Conservation (phyloP, 1,139 yeast genomes). For the Geotrichum siamense region DNA sequence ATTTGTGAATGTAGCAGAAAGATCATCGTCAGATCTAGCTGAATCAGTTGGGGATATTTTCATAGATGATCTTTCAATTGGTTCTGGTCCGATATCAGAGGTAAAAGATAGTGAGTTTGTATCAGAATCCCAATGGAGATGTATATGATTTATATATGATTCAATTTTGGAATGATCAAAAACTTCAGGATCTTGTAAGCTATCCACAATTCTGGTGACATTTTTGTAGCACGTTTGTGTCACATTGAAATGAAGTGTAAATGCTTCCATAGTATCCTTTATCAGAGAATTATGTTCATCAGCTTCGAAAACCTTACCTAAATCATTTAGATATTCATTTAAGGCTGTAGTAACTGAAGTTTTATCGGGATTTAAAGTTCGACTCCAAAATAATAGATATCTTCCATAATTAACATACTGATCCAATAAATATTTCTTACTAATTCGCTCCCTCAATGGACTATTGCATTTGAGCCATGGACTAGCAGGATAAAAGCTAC, state of each 20-base stretch:
- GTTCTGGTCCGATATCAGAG: neutral
- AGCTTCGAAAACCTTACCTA: neutral
- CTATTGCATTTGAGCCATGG: too few species aligned
- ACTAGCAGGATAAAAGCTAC: neutral
- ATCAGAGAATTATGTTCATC: neutral
- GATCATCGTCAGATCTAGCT: neutral
- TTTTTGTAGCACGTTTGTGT: neutral
- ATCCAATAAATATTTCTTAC: neutral
- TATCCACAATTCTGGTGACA: neutral
- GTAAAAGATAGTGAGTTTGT: neutral
- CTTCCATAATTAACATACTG: neutral
- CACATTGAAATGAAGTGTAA: neutral
- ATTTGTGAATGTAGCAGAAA: neutral
- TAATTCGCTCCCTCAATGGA: neutral
- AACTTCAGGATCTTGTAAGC: neutral
- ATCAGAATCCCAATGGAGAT: neutral
- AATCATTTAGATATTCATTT: neutral
- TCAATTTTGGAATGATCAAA: constrained; percentile 1
- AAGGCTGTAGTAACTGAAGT: neutral
- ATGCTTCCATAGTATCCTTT: neutral
- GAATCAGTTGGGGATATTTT: neutral
- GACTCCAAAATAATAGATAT: neutral
- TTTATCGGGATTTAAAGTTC: neutral
- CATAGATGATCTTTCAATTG: neutral
- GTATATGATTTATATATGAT: constrained; percentile 1